phyloP scores from a whole-genome alignment of 345 rosid genomes.

The Mangifera indica region DNA sequence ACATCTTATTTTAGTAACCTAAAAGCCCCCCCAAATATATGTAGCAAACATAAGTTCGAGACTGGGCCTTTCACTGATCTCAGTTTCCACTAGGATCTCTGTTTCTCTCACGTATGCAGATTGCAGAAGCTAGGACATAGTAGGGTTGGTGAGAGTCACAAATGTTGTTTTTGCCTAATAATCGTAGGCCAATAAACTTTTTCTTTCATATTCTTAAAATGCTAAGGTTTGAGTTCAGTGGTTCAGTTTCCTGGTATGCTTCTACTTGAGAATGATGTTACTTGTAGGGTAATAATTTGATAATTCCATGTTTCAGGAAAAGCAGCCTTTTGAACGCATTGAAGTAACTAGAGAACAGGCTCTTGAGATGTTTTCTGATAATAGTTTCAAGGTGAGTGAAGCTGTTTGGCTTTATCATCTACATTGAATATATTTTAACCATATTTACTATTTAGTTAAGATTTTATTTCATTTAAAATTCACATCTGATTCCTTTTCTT shows the following conservation, averaged over 20 bases:
- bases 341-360: slow-evolving; percentile 91
- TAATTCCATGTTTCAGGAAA: slow-evolving; percentile 49
- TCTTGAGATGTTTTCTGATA: slow-evolving; percentile 84
- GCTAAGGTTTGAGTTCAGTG: background rate
- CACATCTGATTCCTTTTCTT: slow-evolving; percentile 18
- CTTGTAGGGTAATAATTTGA: background rate
- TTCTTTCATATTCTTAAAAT: background rate
- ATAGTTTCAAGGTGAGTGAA: slow-evolving; percentile 73
- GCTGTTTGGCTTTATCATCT: slow-evolving; percentile 8
- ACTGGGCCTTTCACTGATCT: background rate
- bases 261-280: background rate
- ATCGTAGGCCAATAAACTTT: background rate
- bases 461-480: slow-evolving; percentile 17
- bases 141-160: background rate
- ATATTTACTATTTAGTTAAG: background rate
- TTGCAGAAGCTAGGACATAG: background rate
- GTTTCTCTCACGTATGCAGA: background rate
- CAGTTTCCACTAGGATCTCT: background rate
- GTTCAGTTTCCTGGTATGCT: slow-evolving; percentile 16
- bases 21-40: background rate
- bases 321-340: slow-evolving; percentile 94
- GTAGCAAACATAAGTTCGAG: too few species aligned
- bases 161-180: background rate
- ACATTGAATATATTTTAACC: slow-evolving; percentile 6
- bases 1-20: too few species aligned